A percentile compares a stretch with the other conserved stretches of the same genome.
Evolutionary conservation across 345 rosid genomes (phyloP).

Genomic region (Gossypium herbaceum): DNA sequence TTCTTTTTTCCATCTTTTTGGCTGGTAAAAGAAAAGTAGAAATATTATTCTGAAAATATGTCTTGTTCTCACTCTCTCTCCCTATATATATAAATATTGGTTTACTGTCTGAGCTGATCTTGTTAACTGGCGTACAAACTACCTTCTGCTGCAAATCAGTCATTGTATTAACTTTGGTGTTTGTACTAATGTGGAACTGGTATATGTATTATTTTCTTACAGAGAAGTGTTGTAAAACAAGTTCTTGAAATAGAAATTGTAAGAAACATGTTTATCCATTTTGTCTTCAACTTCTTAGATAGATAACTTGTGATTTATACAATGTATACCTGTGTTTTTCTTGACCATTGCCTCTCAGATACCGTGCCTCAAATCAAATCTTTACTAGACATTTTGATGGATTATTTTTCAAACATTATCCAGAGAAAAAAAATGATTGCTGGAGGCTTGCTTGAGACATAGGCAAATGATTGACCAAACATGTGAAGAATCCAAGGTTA

Average conservation of each 20-base stretch:
- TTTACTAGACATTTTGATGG: not conserved
- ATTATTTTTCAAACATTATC: not conserved
- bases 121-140: slow-evolving; percentile 4
- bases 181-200: slow-evolving; percentile 37
- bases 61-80: not conserved
- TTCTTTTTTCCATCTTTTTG: slow-evolving; percentile 11
- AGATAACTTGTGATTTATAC: not conserved
- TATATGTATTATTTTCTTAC: slow-evolving; percentile 20
- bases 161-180: slow-evolving; percentile 21
- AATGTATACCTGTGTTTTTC: not conserved
- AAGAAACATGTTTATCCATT: slow-evolving; percentile 21
- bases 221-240: slow-evolving; percentile 25
- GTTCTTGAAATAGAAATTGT: slow-evolving; percentile 30
- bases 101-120: slow-evolving; percentile 16
- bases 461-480: not conserved
- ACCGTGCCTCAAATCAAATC: not conserved
- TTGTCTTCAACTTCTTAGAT: not conserved
- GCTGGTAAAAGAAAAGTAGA: slow-evolving; percentile 22
- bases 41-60: slow-evolving; percentile 16
- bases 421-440: not conserved
- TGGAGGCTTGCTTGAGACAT: slow-evolving; percentile 3
- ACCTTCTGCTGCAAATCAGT: slow-evolving; percentile 5
- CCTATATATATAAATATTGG: not conserved
- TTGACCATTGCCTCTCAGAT: slow-evolving; percentile 9
- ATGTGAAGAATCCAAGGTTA: not conserved